Evolutionary conservation across 495 filamentous ascomycete genomes (phyloP).

Genomic region (Trichocladium antarcticum): DNA sequence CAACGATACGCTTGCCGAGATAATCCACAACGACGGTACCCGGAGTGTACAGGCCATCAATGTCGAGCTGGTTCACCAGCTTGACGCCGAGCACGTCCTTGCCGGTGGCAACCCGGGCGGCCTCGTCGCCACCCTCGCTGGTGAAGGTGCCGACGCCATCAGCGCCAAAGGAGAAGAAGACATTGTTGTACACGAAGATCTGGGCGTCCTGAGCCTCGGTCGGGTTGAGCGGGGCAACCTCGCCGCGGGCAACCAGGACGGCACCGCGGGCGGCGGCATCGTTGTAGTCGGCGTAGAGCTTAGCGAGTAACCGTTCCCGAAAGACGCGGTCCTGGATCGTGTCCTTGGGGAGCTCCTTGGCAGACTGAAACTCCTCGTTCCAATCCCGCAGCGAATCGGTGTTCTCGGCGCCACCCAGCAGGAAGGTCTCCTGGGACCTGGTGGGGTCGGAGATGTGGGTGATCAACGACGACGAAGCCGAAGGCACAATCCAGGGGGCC

Average conservation of each 20-base stretch:
- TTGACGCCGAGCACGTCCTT: constrained; percentile 94
- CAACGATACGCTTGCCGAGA: constrained; percentile 91
- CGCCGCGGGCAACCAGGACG: constrained; percentile 83
- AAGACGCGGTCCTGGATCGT: constrained; percentile 93
- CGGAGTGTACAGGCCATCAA: constrained; percentile 83
- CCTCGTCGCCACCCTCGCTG: constrained; percentile 92
- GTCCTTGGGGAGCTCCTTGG: constrained; percentile 83
- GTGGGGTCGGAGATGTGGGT: constrained; percentile 74
- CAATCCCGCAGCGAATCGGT: constrained; percentile 91
- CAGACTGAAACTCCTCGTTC: constrained; percentile 99
- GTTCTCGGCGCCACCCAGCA: constrained; percentile 82
- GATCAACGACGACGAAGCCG: constrained; percentile 47
- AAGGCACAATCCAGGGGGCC: constrained; percentile 81
- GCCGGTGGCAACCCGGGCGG: constrained; percentile 87
- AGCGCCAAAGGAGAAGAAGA: constrained; percentile 97
- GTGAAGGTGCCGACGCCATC: constrained; percentile 97
- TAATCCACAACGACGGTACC: constrained; percentile 97
- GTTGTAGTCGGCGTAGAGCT: constrained; percentile 94
- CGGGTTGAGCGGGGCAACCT: constrained; percentile 92
- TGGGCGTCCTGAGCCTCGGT: constrained; percentile 87
- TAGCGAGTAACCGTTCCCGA: constrained; percentile 83
- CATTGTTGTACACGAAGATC: constrained; percentile 99
- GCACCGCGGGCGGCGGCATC: constrained; percentile 90
- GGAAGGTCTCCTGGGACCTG: constrained; percentile 83
- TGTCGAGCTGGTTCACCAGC: constrained; percentile 92